Evolutionary conservation across 169 alveolate species (phyloP).

Genomic region (Babesia ovata): DNA sequence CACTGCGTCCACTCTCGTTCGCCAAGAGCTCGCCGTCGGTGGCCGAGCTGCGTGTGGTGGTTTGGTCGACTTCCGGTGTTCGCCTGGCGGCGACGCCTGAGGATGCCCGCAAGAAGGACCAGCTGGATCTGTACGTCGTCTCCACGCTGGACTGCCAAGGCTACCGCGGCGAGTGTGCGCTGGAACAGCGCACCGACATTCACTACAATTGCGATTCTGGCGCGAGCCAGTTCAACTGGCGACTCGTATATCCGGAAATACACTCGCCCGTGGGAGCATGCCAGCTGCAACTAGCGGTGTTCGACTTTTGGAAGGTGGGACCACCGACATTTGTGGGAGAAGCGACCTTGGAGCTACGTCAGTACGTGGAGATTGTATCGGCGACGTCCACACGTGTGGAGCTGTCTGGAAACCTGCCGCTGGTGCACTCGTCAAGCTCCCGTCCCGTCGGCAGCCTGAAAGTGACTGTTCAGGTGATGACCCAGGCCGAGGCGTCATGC

Average conservation of each 20-base stretch:
- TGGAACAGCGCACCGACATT: constrained; percentile 86
- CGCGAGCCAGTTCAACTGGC: constrained; percentile 88
- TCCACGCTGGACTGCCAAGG: constrained; percentile 85
- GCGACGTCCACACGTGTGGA: constrained; percentile 77
- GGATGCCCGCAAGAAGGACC: constrained; percentile 46
- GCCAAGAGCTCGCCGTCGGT: constrained; percentile 22
- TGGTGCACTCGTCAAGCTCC: constrained; percentile 75
- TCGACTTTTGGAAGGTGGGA: constrained; percentile 85
- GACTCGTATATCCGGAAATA: constrained; percentile 85
- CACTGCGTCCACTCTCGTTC: constrained; percentile 45
- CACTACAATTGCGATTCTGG: constrained; percentile 89
- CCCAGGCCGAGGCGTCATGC: constrained; percentile 88
- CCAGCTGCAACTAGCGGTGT: constrained; percentile 85
- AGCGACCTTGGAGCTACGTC: constrained; percentile 79
- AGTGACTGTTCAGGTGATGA: constrained; percentile 86
- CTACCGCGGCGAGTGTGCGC: constrained; percentile 75
- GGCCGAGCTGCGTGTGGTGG: constrained; percentile 31
- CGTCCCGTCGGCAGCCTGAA: constrained; percentile 83
- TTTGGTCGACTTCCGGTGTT: constrained; percentile 72
- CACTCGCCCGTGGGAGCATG: constrained; percentile 87
- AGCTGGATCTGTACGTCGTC: constrained; percentile 76
- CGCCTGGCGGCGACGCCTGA: constrained; percentile 53
- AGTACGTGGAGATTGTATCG: constrained; percentile 83
- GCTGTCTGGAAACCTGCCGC: constrained; percentile 83
- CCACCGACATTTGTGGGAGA: constrained; percentile 86